Conservation (phyloP, 2,329 filamentous ascomycete species). For the Hypoxylon sp. region DNA sequence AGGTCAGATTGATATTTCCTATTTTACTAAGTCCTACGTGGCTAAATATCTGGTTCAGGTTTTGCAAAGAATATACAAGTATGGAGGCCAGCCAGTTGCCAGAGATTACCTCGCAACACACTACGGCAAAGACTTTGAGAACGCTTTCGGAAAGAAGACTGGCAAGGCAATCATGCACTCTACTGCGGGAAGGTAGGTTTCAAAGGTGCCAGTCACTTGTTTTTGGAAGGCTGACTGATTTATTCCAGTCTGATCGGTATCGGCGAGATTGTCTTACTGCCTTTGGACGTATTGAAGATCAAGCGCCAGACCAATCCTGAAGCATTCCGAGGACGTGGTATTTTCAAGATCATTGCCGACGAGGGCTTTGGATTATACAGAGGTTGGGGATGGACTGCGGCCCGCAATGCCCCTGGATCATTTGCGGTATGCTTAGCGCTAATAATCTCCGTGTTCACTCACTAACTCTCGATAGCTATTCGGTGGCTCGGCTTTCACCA, state of each 20-base stretch:
- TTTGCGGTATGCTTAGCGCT: constrained; percentile 80
- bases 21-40: neutral
- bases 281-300: constrained; percentile 98
- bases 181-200: constrained; percentile 83
- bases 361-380: constrained; percentile 97
- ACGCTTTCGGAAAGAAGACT: constrained; percentile 93
- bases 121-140: constrained; percentile 87
- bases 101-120: constrained; percentile 88
- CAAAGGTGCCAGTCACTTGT: neutral
- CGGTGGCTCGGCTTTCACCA: constrained; percentile 95
- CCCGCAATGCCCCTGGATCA: constrained; percentile 94
- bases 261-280: constrained; percentile 94
- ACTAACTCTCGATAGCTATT: constrained; percentile 77
- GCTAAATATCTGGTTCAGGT: constrained; percentile 64
- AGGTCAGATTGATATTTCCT: constrained; percentile 66
- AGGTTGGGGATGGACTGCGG: constrained; percentile 97
- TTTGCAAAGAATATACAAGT: constrained; percentile 98
- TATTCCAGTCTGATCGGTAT: constrained; percentile 86
- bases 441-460: neutral
- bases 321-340: constrained; percentile 92
- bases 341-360: constrained; percentile 90
- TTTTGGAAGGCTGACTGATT: constrained; percentile 12
- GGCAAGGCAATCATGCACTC: constrained; percentile 99
- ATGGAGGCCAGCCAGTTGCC: constrained; percentile 95
- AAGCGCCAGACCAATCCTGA: constrained; percentile 99